A percentile compares a stretch with the other conserved stretches of the same genome.
phyloP scores from a whole-genome alignment of 768 basidiomycete species.

The Mycena indigotica region DNA sequence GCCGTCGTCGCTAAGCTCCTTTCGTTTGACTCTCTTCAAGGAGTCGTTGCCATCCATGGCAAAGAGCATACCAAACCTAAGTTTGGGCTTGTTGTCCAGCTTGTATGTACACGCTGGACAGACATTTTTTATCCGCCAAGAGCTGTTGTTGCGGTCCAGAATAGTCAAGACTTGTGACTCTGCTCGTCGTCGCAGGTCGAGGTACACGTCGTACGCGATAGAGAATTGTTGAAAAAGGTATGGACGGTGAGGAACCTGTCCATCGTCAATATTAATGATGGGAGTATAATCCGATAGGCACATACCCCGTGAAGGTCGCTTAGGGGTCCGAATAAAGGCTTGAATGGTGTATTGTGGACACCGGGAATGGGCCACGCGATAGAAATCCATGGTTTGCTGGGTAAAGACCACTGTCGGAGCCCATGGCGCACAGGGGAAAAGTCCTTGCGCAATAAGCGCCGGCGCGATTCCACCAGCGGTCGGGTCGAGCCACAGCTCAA shows the following conservation, averaged over 20 bases:
- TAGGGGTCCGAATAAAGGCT: not conserved
- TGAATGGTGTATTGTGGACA: constrained; percentile 5
- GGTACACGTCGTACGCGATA: constrained; percentile 13
- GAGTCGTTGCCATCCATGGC: not conserved
- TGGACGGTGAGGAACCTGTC: not conserved
- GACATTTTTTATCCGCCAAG: not conserved
- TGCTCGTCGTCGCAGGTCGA: not conserved
- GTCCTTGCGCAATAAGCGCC: constrained; percentile 1
- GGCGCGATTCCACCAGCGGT: no score
- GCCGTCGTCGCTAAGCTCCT: not conserved
- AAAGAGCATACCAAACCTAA: not conserved
- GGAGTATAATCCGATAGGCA: not conserved
- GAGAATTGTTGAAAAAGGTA: constrained; percentile 9
- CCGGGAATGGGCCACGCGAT: not conserved
- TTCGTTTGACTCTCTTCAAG: not conserved
- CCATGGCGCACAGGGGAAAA: constrained; percentile 9
- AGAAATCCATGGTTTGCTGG: constrained; percentile 8
- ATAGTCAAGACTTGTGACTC: constrained; percentile 2
- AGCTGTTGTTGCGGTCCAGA: constrained; percentile 23
- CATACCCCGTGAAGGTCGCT: not conserved
- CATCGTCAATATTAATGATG: not conserved
- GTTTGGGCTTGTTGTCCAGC: not conserved
- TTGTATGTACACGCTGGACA: not conserved
- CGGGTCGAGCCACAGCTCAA: no score
- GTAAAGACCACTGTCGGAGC: not conserved